Evolutionary conservation across 345 rosid species (phyloP), one percentile per base, ranked within the genome.

Genomic region (Turnera subulata): DNA sequence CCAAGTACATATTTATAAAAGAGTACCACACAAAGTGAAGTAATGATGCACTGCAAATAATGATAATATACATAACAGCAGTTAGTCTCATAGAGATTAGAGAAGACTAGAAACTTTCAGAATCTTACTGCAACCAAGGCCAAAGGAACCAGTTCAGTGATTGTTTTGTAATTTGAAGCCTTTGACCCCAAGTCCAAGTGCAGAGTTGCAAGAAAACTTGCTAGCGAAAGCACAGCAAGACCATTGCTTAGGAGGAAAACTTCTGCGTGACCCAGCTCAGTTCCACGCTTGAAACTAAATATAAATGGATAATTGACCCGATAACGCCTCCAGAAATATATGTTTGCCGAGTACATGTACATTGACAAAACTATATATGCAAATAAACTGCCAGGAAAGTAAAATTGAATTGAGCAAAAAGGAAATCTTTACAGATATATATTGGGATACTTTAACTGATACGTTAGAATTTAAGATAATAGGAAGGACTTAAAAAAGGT

Each of bases 271-370:
- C 82, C 74, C 39, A 85, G 56, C 54, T 80, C 86, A 1, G 86
- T 85, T 64, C 96, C 93, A 59, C 73, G 81, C 72, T 85, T 80
- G 73, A 83, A 76, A 64, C 85, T 86, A 59, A 83, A 83, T 39
- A 85, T 83, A 59, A 88, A 88, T 2, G 86, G 65, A 58, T 88
- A 80, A 76, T 85, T 88, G 75, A 85, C 72, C 54, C 74, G 69
- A 62, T 72, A 85, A 45, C 62, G 81, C 70, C 69, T 78, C 96
- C 93, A 85, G 65, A 85, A 82, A 81, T 77, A 88, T 45, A 80
- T 39, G 69, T 88, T 69, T 1, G 81, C 76, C 0, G 93, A 72
- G 32, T 81, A 82, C 61, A 68, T 77, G 21, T 85, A 81, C 86
- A 80, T 76, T 61, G 83, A 90, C 39, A 88, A 82, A 46, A 80